phyloP scores from a whole-genome alignment of 2,329 filamentous ascomycete genomes.

The Paraphaeosphaeria sporulosa region DNA sequence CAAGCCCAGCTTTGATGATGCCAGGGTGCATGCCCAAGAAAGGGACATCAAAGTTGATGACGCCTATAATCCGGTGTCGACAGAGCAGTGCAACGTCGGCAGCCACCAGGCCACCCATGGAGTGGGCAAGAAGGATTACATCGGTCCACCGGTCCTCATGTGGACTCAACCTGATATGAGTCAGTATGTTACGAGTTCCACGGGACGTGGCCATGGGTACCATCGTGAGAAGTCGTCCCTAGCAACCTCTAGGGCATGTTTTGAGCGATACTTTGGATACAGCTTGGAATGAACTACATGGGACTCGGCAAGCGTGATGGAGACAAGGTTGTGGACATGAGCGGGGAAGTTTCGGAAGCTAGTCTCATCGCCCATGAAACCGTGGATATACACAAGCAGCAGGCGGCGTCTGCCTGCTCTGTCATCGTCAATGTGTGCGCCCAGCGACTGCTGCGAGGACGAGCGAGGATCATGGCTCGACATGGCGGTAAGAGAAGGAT shows the following conservation, averaged over 20 bases:
- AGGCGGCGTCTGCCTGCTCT: slow-evolving; percentile 61
- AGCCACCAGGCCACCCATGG: slow-evolving; percentile 85
- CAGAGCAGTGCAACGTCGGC: slow-evolving; percentile 80
- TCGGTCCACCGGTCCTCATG: slow-evolving; percentile 79
- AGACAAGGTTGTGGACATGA: slow-evolving; percentile 80
- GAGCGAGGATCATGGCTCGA: slow-evolving; percentile 52
- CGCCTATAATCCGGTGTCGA: slow-evolving; percentile 79
- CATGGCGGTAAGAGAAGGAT: slow-evolving; percentile 35
- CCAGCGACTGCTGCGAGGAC: slow-evolving; percentile 56
- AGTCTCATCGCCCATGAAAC: slow-evolving; percentile 87
- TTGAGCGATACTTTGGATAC: slow-evolving; percentile 81
- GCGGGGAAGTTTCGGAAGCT: slow-evolving; percentile 89
- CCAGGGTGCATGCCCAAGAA: slow-evolving; percentile 90
- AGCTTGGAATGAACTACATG: slow-evolving; percentile 88
- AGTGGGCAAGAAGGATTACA: slow-evolving; percentile 84
- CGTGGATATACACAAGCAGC: slow-evolving; percentile 84
- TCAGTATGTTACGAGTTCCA: slow-evolving; percentile 13
- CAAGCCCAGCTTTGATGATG: slow-evolving; percentile 81
- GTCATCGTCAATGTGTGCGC: slow-evolving; percentile 44
- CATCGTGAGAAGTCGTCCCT: slow-evolving; percentile 84
- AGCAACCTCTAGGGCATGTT: slow-evolving; percentile 74
- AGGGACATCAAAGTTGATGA: slow-evolving; percentile 83
- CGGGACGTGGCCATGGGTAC: slow-evolving; percentile 45
- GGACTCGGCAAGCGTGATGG: slow-evolving; percentile 70
- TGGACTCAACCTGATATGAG: slow-evolving; percentile 67